Evolutionary conservation across 306 rosid genomes (phyloP).

Genomic region (Vigna reflexopilosa): DNA sequence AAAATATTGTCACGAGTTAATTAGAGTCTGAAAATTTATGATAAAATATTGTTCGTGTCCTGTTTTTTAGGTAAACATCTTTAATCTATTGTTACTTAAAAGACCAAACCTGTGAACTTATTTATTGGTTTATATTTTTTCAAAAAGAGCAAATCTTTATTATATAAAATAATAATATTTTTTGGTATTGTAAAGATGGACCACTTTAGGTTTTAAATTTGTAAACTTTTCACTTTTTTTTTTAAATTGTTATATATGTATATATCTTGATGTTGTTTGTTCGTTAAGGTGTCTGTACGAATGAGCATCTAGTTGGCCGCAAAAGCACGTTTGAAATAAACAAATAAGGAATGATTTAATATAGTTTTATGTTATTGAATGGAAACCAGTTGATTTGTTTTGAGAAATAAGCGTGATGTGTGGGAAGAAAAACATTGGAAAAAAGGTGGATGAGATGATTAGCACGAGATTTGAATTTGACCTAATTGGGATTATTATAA

Average conservation of each 20-base stretch:
- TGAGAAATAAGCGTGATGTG: constrained; percentile 37
- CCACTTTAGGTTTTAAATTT: neutral
- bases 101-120: no score
- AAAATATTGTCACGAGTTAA: no score
- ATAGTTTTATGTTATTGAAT: neutral
- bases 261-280: neutral
- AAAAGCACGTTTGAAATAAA: neutral
- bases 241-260: neutral
- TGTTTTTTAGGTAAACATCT: no score
- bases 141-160: neutral
- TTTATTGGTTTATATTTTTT: neutral
- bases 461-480: constrained; percentile 61
- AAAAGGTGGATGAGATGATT: constrained; percentile 37
- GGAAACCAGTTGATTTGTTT: neutral
- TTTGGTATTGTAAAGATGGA: neutral
- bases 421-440: constrained; percentile 13
- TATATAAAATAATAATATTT: neutral
- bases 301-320: neutral
- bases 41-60: no score
- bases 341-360: neutral
- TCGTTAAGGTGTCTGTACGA: neutral
- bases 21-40: no score
- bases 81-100: no score
- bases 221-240: neutral
- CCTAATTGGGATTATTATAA: constrained; percentile 42